A percentile compares a stretch with the other conserved stretches of the same genome.
Evolutionary conservation across 2,329 filamentous ascomycete species (phyloP).

Genomic region (Apiospora hydei): DNA sequence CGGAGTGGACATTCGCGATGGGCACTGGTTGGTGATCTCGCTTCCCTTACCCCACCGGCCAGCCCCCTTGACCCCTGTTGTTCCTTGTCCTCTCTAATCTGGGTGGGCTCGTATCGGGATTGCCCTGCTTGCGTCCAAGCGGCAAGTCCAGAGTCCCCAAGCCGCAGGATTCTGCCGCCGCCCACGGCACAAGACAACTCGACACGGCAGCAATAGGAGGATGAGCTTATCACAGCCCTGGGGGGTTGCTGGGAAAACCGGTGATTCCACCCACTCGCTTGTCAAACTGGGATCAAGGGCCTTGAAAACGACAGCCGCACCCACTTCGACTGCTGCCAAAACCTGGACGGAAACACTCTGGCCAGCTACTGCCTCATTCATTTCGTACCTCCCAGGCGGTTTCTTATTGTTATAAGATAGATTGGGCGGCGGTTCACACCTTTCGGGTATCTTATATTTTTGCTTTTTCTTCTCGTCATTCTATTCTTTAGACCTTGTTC

Average conservation of each 20-base stretch:
- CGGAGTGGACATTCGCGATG: background rate
- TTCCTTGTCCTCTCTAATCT: no score
- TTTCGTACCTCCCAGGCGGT: background rate
- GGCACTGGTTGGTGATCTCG: background rate
- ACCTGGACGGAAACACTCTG: background rate
- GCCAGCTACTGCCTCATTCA: background rate
- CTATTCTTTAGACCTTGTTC: background rate
- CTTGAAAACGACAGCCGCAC: conserved; percentile 1
- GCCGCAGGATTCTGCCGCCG: no score
- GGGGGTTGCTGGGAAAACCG: background rate
- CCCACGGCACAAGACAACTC: background rate
- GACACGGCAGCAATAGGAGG: background rate
- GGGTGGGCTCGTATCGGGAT: background rate
- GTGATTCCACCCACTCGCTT: conserved; percentile 9
- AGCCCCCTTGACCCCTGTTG: conserved; percentile 15
- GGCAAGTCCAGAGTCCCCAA: background rate
- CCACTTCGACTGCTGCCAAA: conserved; percentile 14
- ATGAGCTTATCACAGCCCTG: conserved; percentile 13
- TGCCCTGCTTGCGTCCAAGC: background rate
- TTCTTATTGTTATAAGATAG: conserved; percentile 6
- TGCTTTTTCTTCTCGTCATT: background rate
- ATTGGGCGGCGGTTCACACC: background rate
- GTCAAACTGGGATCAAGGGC: background rate
- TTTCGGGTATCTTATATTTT: background rate
- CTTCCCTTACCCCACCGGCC: background rate